phyloP scores from a whole-genome alignment of 75 land plant species.

The Picea sitchensis region DNA sequence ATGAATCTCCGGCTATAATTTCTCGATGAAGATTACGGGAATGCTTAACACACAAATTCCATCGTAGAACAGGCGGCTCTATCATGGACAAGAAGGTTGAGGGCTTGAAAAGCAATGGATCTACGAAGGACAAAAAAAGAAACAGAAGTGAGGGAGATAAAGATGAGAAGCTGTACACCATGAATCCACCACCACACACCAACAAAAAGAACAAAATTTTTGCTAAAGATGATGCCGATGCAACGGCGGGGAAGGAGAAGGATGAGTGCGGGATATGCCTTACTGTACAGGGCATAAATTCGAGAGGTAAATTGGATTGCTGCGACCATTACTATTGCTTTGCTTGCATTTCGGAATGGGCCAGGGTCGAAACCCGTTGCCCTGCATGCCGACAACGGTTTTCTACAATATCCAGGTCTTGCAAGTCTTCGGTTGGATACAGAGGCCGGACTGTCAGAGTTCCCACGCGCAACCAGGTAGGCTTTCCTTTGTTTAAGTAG shows the following conservation, averaged over 20 bases:
- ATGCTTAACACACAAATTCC: too few relatives aligned
- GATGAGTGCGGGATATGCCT: constrained; percentile 78
- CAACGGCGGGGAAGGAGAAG: background rate
- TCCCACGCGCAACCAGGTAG: constrained; percentile 81
- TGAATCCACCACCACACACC: too few relatives aligned
- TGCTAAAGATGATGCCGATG: background rate
- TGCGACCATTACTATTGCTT: constrained; percentile 92
- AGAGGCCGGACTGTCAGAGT: constrained; percentile 43
- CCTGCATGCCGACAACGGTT: constrained; percentile 87
- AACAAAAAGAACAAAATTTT: too few relatives aligned
- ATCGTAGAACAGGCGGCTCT: too few relatives aligned
- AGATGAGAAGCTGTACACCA: too few relatives aligned
- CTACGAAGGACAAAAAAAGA: too few relatives aligned
- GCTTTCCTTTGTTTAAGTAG: background rate
- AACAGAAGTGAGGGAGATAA: too few relatives aligned
- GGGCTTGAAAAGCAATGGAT: too few relatives aligned
- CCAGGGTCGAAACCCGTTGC: constrained; percentile 85
- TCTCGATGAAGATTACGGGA: too few relatives aligned
- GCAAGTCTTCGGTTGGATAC: constrained; percentile 18
- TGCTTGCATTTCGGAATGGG: constrained; percentile 92
- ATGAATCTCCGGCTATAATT: too few relatives aligned
- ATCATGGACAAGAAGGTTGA: too few relatives aligned
- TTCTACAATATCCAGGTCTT: constrained; percentile 40
- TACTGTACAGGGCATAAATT: constrained; percentile 32
- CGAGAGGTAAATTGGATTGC: constrained; percentile 68